Evolutionary conservation across 2,329 filamentous ascomycete genomes (phyloP).

Genomic region (Botrytis sinoallii): DNA sequence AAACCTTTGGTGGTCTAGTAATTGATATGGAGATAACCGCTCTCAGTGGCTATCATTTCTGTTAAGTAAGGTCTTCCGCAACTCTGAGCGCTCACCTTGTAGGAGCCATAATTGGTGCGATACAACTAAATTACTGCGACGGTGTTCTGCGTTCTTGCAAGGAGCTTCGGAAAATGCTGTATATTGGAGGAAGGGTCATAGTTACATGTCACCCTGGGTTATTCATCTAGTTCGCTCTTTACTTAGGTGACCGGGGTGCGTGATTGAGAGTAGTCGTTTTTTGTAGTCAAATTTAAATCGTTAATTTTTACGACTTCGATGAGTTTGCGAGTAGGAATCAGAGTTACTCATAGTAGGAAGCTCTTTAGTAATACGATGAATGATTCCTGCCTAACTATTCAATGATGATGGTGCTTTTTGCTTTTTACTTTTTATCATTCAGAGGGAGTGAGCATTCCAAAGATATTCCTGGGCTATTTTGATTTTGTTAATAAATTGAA

Average conservation of each 20-base stretch:
- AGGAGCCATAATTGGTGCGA: neutral
- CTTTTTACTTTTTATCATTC: neutral
- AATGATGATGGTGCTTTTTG: neutral
- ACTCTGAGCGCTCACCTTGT: neutral
- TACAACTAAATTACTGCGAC: neutral
- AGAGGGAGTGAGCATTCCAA: neutral
- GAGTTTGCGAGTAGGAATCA: rapidly evolving
- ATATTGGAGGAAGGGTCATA: neutral
- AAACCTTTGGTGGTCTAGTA: rapidly evolving
- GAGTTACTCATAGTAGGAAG: neutral
- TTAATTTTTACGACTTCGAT: neutral
- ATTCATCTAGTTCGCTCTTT: neutral
- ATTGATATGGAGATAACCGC: rapidly evolving
- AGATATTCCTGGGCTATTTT: neutral
- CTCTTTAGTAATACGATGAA: rapidly evolving
- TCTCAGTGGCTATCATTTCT: neutral
- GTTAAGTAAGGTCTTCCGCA: neutral
- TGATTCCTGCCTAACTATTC: neutral
- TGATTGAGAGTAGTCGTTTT: neutral
- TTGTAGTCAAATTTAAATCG: neutral
- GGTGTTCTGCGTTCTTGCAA: neutral
- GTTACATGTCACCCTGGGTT: neutral
- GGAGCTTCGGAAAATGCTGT: neutral
- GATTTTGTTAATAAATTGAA: neutral
- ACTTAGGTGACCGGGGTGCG: no score